Evolutionary conservation across 164 flowering plant species (phyloP).

Genomic region (Umbilicus rupestris): DNA sequence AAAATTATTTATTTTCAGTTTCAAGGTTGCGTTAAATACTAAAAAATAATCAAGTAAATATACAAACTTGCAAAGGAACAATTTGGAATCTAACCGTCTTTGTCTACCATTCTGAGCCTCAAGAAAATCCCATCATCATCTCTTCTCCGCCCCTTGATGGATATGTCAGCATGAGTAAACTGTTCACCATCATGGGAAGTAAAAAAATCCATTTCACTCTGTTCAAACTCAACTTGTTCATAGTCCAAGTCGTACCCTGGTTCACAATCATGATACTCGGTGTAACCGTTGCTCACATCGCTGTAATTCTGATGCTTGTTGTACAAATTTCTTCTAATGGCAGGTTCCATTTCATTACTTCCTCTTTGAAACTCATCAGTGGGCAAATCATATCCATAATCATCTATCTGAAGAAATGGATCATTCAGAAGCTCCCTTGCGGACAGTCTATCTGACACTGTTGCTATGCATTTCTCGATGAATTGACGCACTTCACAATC

Average conservation of each 20-base stretch:
- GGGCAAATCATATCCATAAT: conserved; percentile 34
- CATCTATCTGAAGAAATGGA: conserved; percentile 77
- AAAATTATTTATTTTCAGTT: neutral
- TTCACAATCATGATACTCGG: conserved; percentile 25
- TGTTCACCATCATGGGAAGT: conserved; percentile 53
- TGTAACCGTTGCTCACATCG: conserved; percentile 28
- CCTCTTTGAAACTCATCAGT: conserved; percentile 25
- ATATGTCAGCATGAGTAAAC: conserved; percentile 40
- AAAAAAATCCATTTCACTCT: conserved; percentile 50
- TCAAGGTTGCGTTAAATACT: neutral
- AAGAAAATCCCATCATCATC: conserved; percentile 67
- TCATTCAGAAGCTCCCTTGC: conserved; percentile 81
- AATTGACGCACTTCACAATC: conserved; percentile 79
- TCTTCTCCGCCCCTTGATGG: conserved; percentile 60
- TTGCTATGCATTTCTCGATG: conserved; percentile 83
- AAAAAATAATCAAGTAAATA: neutral
- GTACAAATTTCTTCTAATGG: conserved; percentile 28
- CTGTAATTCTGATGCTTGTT: conserved; percentile 17
- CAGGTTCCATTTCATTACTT: conserved; percentile 24
- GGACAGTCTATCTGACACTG: conserved; percentile 60
- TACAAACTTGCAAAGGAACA: neutral
- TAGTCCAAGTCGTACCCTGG: conserved; percentile 29
- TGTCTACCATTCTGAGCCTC: conserved; percentile 73
- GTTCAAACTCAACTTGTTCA: conserved; percentile 25
- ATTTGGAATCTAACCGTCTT: conserved; percentile 49